These are phyloP conservation scores for Fusarium robinianum DNA, from an alignment of 2,329 filamentous ascomycete species.

Conservation along the genomic window DNA sequence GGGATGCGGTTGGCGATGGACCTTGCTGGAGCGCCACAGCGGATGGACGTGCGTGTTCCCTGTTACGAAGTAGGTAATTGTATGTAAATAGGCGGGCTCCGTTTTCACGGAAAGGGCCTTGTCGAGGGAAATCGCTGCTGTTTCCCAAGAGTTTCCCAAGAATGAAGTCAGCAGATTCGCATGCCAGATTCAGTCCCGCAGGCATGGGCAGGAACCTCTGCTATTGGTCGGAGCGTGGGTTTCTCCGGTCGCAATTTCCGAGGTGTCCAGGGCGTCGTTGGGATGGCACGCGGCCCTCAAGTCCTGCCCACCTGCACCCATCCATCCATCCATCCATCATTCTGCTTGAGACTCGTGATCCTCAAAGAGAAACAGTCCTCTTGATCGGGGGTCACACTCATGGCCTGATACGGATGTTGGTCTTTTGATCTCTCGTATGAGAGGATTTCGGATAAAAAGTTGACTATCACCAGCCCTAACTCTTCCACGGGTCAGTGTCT, in stretches of 20 bases:
- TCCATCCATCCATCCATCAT: slow-evolving; percentile 1
- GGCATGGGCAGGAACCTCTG: neutral
- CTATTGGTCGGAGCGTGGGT: slow-evolving; percentile 22
- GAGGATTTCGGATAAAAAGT: no score
- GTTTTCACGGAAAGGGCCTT: slow-evolving; percentile 11
- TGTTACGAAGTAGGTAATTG: no score
- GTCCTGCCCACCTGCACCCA: neutral
- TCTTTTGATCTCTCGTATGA: neutral
- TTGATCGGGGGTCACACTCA: neutral
- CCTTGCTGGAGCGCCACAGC: no score
- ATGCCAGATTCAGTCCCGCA: slow-evolving; percentile 23
- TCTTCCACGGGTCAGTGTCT: no score
- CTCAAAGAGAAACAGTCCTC: neutral
- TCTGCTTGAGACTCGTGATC: slow-evolving; percentile 1
- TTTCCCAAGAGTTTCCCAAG: neutral
- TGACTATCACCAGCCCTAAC: no score
- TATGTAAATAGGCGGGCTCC: no score
- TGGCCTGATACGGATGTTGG: neutral
- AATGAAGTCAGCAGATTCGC: slow-evolving; percentile 19
- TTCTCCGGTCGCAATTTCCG: slow-evolving; percentile 35
- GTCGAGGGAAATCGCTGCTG: slow-evolving; percentile 6
- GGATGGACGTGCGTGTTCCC: no score
- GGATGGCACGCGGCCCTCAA: slow-evolving; percentile 1
- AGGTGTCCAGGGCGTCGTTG: neutral
- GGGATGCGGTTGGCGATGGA: no score